Base-by-base conservation (phyloP, 2,329 filamentous ascomycete species). In the Colletotrichum sp. region DNA sequence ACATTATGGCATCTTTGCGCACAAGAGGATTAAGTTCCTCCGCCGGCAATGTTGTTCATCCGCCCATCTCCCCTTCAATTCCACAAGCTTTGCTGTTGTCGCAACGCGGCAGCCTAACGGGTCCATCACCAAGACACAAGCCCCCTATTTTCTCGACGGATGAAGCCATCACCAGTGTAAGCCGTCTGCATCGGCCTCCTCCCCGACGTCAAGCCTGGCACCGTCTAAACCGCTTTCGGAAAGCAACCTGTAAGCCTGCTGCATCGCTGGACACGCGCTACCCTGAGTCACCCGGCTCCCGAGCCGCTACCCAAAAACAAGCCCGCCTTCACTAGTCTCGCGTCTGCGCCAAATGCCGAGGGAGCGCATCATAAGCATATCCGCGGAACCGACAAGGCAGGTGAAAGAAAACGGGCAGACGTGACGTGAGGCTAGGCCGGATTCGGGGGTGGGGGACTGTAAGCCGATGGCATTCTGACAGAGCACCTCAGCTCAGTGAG, bases 101-200 rank as follows among this genome's bases (percentile, higher is more conserved):
- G 18, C 59, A 21, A 30, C 0, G 16, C 30, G 57, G 26, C 26
- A 60, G 30, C 15, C 30, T 21, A 24, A 8, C 12, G 2, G 6
- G 7, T 7, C n/a, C 59, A 21, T 32, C 16, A 32, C n/a, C 59
- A 62, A 32, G 10, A 32, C 15, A 15, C 59, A 36, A 34, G 28
- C 7, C 18, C 26, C 12, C 28, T 52, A 32, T 18, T 30, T 13
- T 5, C 32, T 55, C 34, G 55, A 64, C 69, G 69, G 64, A 76
- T 72, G 73, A 73, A 28, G 70, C 64, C 9, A 73, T 76, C 69
- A 21, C 21, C 64, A 44, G 32, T 72, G 70, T 73, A 76, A 65
- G 70, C 70, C 63, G 16, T 57, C 70, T 59, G 57, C 64, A 73
- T 44, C 18, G 10, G 44, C 44, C 36, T n/a, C n/a, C 62, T 44